Evolutionary conservation across 345 rosid species (phyloP), one percentile per base, ranked within the genome.

Genomic region (Brassica rapa): DNA sequence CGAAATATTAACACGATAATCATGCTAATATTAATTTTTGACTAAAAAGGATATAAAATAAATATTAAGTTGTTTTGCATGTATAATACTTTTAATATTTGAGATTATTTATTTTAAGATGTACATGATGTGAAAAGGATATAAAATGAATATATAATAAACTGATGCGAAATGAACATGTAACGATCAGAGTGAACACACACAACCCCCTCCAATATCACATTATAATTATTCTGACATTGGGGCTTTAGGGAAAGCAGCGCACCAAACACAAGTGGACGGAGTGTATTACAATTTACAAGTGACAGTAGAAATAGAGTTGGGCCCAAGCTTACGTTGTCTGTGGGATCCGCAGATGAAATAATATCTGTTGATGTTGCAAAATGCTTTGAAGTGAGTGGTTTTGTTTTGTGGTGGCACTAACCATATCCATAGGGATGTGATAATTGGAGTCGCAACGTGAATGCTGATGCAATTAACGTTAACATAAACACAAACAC

Each of bases 321-420:
- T 78, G 78, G 66, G 29, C 78, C 78, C 33, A 35, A 10, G 43
- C 68, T 72, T 72, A 72, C 77, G 73, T 59, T 57, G 23, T n/a
- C 19, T 41, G n/a, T 72, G 41, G 68, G 68, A 41, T 77, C 77
- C 62, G 30, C 1, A 37, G 49, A 4, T 41, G 72, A 9, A 72
- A 32, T 78, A 72, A 72, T 78, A 62, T 62, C 75, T 70, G 56
- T 6, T 33, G 19, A 70, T 68, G 62, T 77, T 77, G 76, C 61
- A 55, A 71, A 77, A 63, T 63, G 71, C 39, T 62, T 75, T 59
- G 61, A 14, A 11, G 80, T 32, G 55, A 23, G 74, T 43, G 62
- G 69, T 32, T 76, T 77, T 23, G 39, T 63, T 70, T 70, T 46
- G 55, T 77, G 80, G 65, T 21, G 10, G 73, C 59, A 27, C 25